These are phyloP conservation scores for Escovopsis sp. DNA, from an alignment of 2,329 filamentous ascomycete genomes.

Conservation along the genomic window DNA sequence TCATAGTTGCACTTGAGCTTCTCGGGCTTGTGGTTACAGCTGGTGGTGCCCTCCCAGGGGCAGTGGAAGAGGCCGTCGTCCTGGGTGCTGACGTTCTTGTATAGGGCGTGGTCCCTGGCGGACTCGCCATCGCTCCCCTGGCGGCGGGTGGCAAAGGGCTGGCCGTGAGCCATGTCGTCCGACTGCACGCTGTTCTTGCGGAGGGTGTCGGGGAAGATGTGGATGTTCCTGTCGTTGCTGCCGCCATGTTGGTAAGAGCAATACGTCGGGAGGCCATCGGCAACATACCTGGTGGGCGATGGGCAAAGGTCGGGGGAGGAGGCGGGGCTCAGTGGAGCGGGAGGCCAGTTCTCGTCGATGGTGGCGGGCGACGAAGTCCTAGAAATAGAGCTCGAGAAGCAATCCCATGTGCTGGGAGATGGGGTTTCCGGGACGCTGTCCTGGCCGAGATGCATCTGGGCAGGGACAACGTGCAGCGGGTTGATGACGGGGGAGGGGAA, in stretches of 20 bases:
- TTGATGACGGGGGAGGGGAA: conserved; percentile 28
- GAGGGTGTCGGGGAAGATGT: conserved; percentile 16
- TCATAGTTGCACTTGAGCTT: conserved; percentile 99
- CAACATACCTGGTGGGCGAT: conserved; percentile 37
- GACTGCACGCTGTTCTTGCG: conserved; percentile 12
- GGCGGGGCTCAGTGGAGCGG: conserved; percentile 21
- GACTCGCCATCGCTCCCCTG: conserved; percentile 39
- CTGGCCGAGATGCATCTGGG: conserved; percentile 40
- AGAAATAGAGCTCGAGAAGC: conserved; percentile 37
- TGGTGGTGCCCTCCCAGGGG: conserved; percentile 58
- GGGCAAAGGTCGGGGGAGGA: conserved; percentile 37
- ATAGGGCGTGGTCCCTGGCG: conserved; percentile 53
- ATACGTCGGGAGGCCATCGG: conserved; percentile 4
- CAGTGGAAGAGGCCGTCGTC: conserved; percentile 84
- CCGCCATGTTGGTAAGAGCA: conserved; percentile 11
- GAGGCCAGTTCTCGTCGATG: conserved; percentile 33
- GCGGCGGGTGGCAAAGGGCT: conserved; percentile 31
- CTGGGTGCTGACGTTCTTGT: conserved; percentile 49
- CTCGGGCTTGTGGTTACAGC: conserved; percentile 80
- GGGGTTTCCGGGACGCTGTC: conserved; percentile 35
- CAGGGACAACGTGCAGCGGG: conserved; percentile 39
- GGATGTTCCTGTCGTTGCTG: conserved; percentile 19
- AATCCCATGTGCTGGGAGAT: conserved; percentile 37
- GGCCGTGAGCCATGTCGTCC: conserved; percentile 17
- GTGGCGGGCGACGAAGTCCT: conserved; percentile 35